A percentile compares a stretch with the other conserved stretches of the same genome.
Evolutionary conservation across 495 filamentous ascomycete species (phyloP).

Genomic region (Aspergillus diversus): DNA sequence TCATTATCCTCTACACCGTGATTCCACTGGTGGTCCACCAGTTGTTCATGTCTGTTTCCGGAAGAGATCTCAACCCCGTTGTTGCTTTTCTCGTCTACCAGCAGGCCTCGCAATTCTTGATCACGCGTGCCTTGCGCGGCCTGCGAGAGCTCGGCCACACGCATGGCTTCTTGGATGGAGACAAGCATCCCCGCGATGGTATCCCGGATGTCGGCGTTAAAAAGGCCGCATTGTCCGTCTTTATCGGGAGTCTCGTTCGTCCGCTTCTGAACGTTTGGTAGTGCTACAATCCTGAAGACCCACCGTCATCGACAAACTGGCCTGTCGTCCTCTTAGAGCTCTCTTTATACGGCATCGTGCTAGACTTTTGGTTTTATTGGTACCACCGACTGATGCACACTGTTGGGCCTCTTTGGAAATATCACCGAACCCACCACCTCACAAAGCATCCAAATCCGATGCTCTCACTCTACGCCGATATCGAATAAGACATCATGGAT

Average conservation of each 20-base stretch:
- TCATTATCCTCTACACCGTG: constrained; percentile 39
- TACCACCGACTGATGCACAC: constrained; percentile 47
- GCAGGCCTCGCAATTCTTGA: constrained; percentile 31
- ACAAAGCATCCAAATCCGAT: constrained; percentile 46
- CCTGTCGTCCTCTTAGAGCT: constrained; percentile 38
- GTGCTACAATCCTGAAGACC: constrained; percentile 18
- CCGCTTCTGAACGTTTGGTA: constrained; percentile 20
- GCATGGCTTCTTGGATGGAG: constrained; percentile 30
- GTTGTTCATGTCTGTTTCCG: constrained; percentile 31
- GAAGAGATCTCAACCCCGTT: constrained; percentile 30
- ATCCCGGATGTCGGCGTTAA: constrained; percentile 26
- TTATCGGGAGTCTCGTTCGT: constrained; percentile 21
- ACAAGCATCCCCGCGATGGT: constrained; percentile 27
- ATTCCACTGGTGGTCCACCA: constrained; percentile 41
- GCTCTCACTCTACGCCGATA: constrained; percentile 42
- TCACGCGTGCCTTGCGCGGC: constrained; percentile 35
- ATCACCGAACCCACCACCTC: constrained; percentile 46
- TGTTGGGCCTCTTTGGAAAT: constrained; percentile 40
- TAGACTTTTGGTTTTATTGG: constrained; percentile 50
- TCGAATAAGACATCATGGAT: constrained; percentile 46
- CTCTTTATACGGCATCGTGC: constrained; percentile 41
- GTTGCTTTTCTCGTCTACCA: constrained; percentile 40
- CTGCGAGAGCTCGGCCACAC: constrained; percentile 28
- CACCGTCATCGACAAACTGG: constrained; percentile 27
- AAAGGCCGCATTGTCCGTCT: constrained; percentile 22